Evolutionary conservation across 352 stramenopile genomes (phyloP), one percentile per base, ranked within the genome.

Genomic region (Phytophthora hibernalis): DNA sequence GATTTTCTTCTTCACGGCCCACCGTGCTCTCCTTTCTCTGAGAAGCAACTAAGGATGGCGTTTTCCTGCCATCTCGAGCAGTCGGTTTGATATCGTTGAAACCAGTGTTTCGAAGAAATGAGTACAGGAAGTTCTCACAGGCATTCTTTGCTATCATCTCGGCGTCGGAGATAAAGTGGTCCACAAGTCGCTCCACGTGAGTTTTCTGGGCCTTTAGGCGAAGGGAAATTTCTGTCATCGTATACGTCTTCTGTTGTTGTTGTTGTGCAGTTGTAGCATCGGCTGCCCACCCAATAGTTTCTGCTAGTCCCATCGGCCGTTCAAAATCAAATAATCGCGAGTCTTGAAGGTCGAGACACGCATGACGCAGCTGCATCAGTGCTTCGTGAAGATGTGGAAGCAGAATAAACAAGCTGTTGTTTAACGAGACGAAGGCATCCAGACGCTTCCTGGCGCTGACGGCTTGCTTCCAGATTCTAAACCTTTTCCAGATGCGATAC

Each of bases 401-500:
- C 35, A 98, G 72, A 12, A 97, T 76, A 55, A 98, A 98, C 3
- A 98, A 77, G 18, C 89, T 85, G 45, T 83, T 79, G n/a, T 83
- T 86, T 2, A 98, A 67, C 3, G 73, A 79, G 0, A 79, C 28
- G 11, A 70, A 57, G 10, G 61, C 77, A 20, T 76, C 62, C 15
- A 54, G 56, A 15, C 65, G 86, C 70, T 82, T 90, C 43, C 66
- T 60, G 0, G 75, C 50, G 26, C 80, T 90, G 26, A 98, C 57
- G 28, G 76, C 72, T 55, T 80, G 81, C 33, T 92, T 94, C 95
- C 95, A 98, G 15, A 94, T 71, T 5, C 62, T 80, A 60, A 98
- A 98, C 22, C 72, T 81, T 62, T 98, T 98, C 94, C 94, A 98
- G 18, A 80, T 43, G 6, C 85, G 83, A 77, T 97, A 98, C 16